phyloP scores from a whole-genome alignment of 352 stramenopile genomes.

The Pythium sp. region DNA sequence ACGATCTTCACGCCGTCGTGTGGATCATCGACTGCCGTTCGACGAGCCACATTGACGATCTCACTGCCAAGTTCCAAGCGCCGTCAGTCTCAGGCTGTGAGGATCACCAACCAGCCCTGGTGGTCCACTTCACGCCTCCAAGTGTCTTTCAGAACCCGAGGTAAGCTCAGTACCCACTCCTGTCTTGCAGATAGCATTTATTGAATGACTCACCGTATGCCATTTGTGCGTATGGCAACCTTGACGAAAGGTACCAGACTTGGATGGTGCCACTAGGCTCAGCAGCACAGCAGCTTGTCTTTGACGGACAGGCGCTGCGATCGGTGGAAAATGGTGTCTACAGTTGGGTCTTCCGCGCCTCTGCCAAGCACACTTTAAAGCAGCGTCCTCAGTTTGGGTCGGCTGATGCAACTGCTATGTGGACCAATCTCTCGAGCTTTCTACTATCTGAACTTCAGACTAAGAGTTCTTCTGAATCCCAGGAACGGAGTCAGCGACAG shows the following conservation, averaged over 20 bases:
- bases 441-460: not conserved
- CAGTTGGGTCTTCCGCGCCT: constrained; percentile 52
- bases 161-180: constrained; percentile 10
- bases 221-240: not conserved
- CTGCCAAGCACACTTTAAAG: constrained; percentile 27
- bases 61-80: constrained; percentile 22
- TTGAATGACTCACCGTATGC: not conserved
- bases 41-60: constrained; percentile 24
- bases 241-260: constrained; percentile 22
- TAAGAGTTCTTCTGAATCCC: constrained; percentile 3
- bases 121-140: constrained; percentile 53
- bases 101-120: constrained; percentile 38
- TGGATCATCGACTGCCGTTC: constrained; percentile 61
- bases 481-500: constrained; percentile 25
- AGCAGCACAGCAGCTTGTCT: constrained; percentile 44
- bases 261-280: constrained; percentile 21
- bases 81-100: constrained; percentile 18
- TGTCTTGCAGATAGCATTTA: not conserved
- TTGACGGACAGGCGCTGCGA: constrained; percentile 37
- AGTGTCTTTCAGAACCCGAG: constrained; percentile 24
- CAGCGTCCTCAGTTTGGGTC: constrained; percentile 9
- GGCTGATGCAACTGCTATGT: constrained; percentile 6
- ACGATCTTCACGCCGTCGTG: constrained; percentile 32
- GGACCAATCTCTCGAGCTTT: constrained; percentile 7
- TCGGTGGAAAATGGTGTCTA: constrained; percentile 35